These are phyloP conservation scores for Quercus agrifolia DNA, from an alignment of 306 rosid genomes.

Conservation along the genomic window DNA sequence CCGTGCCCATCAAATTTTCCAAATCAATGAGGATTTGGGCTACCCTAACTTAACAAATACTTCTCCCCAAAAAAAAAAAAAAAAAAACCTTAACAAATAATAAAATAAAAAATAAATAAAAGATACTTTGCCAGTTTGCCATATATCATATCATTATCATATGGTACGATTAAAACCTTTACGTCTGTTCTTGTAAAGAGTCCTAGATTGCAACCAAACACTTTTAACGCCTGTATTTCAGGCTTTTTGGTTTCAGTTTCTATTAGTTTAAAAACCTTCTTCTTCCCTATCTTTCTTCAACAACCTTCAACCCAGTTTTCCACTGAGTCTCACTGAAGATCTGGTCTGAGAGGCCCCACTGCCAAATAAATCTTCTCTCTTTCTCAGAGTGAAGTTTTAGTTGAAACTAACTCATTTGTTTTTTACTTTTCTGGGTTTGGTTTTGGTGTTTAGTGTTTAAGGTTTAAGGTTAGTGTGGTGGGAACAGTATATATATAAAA, in stretches of 20 bases:
- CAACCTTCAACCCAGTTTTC: not conserved
- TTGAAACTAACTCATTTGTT: not conserved
- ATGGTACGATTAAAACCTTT: not conserved
- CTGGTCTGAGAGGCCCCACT: not conserved
- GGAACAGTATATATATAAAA: not conserved
- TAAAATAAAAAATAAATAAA: not conserved
- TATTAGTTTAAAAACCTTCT: not conserved
- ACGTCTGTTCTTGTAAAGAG: not conserved
- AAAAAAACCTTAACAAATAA: not conserved
- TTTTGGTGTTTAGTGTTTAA: not conserved
- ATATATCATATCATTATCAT: not conserved
- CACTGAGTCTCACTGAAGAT: not conserved
- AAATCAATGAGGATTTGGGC: no score
- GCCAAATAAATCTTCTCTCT: not conserved
- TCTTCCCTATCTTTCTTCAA: not conserved
- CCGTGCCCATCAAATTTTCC: no score
- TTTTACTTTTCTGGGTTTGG: slow-evolving; percentile 14
- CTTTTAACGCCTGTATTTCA: slow-evolving; percentile 18
- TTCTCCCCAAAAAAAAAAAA: no score
- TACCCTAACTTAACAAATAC: no score
- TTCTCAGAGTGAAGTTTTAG: not conserved
- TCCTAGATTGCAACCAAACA: not conserved
- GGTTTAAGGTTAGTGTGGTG: not conserved
- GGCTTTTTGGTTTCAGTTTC: slow-evolving; percentile 19
- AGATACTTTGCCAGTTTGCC: not conserved